Evolutionary conservation across 306 rosid genomes (phyloP).

Genomic region (Senna tora): DNA sequence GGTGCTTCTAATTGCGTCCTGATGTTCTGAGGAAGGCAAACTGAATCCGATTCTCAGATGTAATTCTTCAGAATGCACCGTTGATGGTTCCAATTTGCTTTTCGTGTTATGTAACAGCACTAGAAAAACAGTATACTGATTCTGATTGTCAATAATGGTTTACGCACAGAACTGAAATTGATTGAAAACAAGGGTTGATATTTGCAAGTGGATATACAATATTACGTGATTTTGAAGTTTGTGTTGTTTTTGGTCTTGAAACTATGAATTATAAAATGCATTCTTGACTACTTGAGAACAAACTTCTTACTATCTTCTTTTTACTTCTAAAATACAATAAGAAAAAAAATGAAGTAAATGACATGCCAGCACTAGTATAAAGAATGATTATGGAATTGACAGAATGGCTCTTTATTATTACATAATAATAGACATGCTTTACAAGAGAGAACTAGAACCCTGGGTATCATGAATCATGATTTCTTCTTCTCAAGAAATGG

Average conservation of each 20-base stretch:
- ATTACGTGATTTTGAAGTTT: too few relatives aligned
- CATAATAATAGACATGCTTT: slow-evolving; percentile 37
- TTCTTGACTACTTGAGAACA: too few relatives aligned
- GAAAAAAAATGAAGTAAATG: too few relatives aligned
- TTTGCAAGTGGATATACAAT: not conserved
- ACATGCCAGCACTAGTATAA: not conserved
- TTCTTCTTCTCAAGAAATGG: slow-evolving; percentile 61
- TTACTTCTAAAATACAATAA: too few relatives aligned
- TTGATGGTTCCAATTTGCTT: slow-evolving; percentile 19
- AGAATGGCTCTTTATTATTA: slow-evolving; percentile 19
- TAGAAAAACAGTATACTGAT: slow-evolving; percentile 29
- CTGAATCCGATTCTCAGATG: slow-evolving; percentile 16
- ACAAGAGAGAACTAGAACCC: slow-evolving; percentile 14
- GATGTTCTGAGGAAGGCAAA: slow-evolving; percentile 39
- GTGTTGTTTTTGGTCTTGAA: too few relatives aligned
- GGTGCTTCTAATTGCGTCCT: slow-evolving; percentile 52
- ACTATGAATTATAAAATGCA: too few relatives aligned
- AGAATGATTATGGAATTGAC: slow-evolving; percentile 17
- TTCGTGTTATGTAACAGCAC: slow-evolving; percentile 24
- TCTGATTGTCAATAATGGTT: slow-evolving; percentile 29
- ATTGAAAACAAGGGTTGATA: slow-evolving; percentile 29
- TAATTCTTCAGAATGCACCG: slow-evolving; percentile 31
- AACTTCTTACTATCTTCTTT: too few relatives aligned
- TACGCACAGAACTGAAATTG: slow-evolving; percentile 27
- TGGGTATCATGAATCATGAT: slow-evolving; percentile 40